Percentiles rank a stretch among this genome's conserved stretches.
phyloP scores from a whole-genome alignment of 1,284 basidiomycete species.

The Ustilago cynodontis region DNA sequence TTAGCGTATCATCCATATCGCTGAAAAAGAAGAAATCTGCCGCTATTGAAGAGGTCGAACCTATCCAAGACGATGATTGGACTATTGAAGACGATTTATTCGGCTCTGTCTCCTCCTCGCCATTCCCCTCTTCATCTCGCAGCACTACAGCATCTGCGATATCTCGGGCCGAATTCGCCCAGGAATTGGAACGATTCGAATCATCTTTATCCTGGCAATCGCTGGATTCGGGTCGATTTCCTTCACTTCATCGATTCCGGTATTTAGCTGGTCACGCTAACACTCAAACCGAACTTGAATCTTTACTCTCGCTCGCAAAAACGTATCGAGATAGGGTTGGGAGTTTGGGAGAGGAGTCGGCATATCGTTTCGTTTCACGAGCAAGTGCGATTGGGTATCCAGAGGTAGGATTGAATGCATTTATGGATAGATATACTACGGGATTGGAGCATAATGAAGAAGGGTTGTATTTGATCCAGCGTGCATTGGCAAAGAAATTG shows the following conservation, averaged over 20 bases:
- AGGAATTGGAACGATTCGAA: conserved; percentile 13
- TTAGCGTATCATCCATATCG: conserved; percentile 13
- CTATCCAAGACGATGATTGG: conserved; percentile 7
- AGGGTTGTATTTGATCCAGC: conserved; percentile 26
- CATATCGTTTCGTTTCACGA: conserved; percentile 1
- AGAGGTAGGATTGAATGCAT: conserved; percentile 41
- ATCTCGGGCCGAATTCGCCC: conserved; percentile 28
- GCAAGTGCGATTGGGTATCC: conserved; percentile 20
- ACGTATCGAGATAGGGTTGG: conserved; percentile 44
- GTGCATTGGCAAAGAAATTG: conserved; percentile 20
- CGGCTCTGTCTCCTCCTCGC: conserved; percentile 16
- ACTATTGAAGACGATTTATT: conserved; percentile 38
- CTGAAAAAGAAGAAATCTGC: conserved; percentile 39
- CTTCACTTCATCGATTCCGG: conserved; percentile 18
- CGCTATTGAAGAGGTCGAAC: conserved; percentile 28
- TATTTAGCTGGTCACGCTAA: conserved; percentile 15
- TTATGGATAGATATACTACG: conserved; percentile 35
- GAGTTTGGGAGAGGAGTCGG: conserved; percentile 16
- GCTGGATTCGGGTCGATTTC: conserved; percentile 26
- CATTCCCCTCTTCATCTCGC: conserved; percentile 4
- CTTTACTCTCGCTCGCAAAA: conserved; percentile 30
- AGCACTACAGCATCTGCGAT: conserved; percentile 2
- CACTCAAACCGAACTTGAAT: conserved; percentile 17
- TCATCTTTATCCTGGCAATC: conserved; percentile 19
- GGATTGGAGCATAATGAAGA: conserved; percentile 38